Conservation (phyloP, 2,329 filamentous ascomycete species). For the Penicillium sp. region DNA sequence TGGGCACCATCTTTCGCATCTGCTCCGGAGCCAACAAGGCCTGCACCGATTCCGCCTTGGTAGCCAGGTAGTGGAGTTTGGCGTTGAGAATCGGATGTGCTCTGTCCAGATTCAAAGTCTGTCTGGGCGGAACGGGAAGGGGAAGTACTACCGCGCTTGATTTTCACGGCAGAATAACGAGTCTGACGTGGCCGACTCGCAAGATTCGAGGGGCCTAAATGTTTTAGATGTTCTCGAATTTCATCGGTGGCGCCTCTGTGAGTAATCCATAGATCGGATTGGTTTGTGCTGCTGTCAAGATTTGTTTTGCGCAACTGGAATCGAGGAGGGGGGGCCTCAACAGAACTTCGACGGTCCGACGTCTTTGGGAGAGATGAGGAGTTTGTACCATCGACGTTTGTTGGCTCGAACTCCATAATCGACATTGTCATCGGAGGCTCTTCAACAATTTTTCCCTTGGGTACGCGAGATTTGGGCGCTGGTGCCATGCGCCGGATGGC, state of each 20-base stretch:
- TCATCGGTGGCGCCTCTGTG: conserved; percentile 55
- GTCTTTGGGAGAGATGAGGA: conserved; percentile 25
- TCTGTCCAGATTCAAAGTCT: conserved; percentile 40
- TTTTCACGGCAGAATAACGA: conserved; percentile 62
- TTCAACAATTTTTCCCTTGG: conserved; percentile 54
- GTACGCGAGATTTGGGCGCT: conserved; percentile 73
- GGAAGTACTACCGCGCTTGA: conserved; percentile 55
- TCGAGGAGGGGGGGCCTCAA: conserved; percentile 38
- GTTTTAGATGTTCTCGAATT: conserved; percentile 59
- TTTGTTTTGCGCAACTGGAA: conserved; percentile 42
- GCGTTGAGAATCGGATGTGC: conserved; percentile 38
- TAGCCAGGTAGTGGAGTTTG: conserved; percentile 37
- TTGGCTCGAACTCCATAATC: conserved; percentile 37
- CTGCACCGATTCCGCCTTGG: conserved; percentile 54
- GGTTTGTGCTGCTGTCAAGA: conserved; percentile 28
- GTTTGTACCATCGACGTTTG: conserved; percentile 48
- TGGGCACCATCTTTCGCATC: conserved; percentile 65
- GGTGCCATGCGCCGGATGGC: conserved; percentile 86
- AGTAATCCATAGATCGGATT: conserved; percentile 35
- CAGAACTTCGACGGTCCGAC: conserved; percentile 33
- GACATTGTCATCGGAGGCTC: conserved; percentile 40
- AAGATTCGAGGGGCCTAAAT: conserved; percentile 63
- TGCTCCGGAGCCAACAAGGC: conserved; percentile 52
- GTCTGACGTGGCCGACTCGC: conserved; percentile 60
- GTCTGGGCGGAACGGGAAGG: conserved; percentile 37